phyloP scores from a whole-genome alignment of 2,329 filamentous ascomycete species.

The Arthrinium phaeospermum region DNA sequence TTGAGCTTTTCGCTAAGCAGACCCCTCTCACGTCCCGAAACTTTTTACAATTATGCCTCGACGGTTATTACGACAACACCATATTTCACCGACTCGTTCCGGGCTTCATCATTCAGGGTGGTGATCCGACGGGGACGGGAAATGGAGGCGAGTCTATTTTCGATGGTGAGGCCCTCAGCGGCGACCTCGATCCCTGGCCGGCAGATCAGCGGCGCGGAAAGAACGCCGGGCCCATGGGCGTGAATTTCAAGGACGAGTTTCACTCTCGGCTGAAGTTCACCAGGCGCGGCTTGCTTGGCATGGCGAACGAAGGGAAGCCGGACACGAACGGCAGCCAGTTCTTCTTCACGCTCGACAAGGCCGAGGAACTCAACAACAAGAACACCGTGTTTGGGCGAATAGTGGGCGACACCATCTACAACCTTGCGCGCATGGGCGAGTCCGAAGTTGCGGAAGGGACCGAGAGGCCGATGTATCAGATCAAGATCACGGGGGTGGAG shows the following conservation, averaged over 20 bases:
- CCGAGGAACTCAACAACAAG: slow-evolving; percentile 84
- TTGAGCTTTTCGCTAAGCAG: slow-evolving; percentile 96
- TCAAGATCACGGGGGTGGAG: slow-evolving; percentile 76
- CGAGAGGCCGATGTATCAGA: slow-evolving; percentile 85
- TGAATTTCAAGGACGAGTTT: slow-evolving; percentile 81
- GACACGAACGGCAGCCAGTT: slow-evolving; percentile 95
- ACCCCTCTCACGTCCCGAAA: slow-evolving; percentile 90
- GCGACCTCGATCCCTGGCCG: slow-evolving; percentile 74
- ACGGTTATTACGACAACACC: slow-evolving; percentile 93
- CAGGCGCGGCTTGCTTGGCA: slow-evolving; percentile 86
- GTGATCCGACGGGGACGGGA: slow-evolving; percentile 91
- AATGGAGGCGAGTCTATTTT: slow-evolving; percentile 92
- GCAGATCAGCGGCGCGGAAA: slow-evolving; percentile 68
- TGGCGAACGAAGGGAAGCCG: slow-evolving; percentile 84
- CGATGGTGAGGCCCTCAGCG: slow-evolving; percentile 78
- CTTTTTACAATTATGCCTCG: slow-evolving; percentile 92
- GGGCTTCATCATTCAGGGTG: slow-evolving; percentile 92
- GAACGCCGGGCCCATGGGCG: slow-evolving; percentile 64
- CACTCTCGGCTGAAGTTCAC: slow-evolving; percentile 94
- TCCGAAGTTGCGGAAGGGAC: slow-evolving; percentile 78
- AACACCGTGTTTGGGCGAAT: slow-evolving; percentile 95
- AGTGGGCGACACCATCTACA: slow-evolving; percentile 94
- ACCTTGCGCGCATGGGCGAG: slow-evolving; percentile 91
- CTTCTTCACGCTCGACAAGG: slow-evolving; percentile 88
- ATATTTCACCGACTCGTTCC: slow-evolving; percentile 93